Conservation (phyloP, 2,329 filamentous ascomycete genomes). For the Talaromyces funiculosus region DNA sequence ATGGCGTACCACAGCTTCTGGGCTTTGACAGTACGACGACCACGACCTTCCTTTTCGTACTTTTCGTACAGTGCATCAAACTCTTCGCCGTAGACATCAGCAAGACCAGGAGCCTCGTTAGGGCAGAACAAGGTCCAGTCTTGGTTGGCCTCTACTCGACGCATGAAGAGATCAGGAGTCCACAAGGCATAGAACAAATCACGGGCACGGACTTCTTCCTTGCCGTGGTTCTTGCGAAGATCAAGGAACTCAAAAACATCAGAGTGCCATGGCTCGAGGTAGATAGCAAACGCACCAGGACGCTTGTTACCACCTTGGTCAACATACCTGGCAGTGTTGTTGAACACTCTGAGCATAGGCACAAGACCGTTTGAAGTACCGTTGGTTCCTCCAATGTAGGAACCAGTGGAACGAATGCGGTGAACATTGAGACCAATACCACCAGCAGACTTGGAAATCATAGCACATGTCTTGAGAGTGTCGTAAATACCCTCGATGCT, state of each 20-base stretch:
- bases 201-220: constrained; percentile 94
- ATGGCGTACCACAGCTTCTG: constrained; percentile 99
- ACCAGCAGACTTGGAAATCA: constrained; percentile 99
- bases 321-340: constrained; percentile 98
- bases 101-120: constrained; percentile 88
- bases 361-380: constrained; percentile 96
- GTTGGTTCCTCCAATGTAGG: constrained; percentile 97
- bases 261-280: constrained; percentile 97
- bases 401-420: constrained; percentile 92
- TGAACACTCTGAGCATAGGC: constrained; percentile 97
- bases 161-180: constrained; percentile 99
- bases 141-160: constrained; percentile 93
- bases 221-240: constrained; percentile 97
- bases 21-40: constrained; percentile 86
- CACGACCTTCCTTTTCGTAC: constrained; percentile 83
- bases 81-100: constrained; percentile 95
- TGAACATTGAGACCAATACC: constrained; percentile 96
- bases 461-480: constrained; percentile 96
- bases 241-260: constrained; percentile 98
- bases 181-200: constrained; percentile 97
- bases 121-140: constrained; percentile 99
- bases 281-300: constrained; percentile 96
- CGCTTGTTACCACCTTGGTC: constrained; percentile 99
- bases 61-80: constrained; percentile 88
- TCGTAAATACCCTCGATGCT: constrained; percentile 99